Conservation (phyloP, 1,284 basidiomycete species). For the Puccinia coronata region DNA sequence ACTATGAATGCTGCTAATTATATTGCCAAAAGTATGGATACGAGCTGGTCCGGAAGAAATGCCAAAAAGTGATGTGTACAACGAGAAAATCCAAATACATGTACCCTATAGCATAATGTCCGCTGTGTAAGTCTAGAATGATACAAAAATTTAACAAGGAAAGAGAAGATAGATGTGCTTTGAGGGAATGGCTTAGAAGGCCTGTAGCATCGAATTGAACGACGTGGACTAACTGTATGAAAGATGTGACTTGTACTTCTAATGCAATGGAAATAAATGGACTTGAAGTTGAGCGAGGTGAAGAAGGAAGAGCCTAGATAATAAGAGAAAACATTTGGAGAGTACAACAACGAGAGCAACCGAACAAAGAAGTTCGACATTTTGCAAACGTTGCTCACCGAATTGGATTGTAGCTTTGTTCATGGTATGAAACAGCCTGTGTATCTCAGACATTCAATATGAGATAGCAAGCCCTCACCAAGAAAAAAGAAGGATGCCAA, state of each 20-base stretch:
- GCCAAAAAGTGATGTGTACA: slow-evolving; percentile 6
- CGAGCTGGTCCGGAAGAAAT: slow-evolving; percentile 11
- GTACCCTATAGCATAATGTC: not conserved
- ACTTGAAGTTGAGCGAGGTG: not conserved
- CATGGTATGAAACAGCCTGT: slow-evolving; percentile 6
- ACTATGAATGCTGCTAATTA: not conserved
- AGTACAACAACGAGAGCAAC: not conserved
- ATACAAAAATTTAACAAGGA: slow-evolving; percentile 10
- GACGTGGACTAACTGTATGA: not conserved
- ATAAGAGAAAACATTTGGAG: not conserved
- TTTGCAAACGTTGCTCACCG: not conserved
- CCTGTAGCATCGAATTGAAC: not conserved
- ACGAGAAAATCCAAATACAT: slow-evolving; percentile 22
- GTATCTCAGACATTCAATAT: slow-evolving; percentile 26
- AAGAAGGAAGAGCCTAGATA: not conserved
- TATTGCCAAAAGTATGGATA: not conserved
- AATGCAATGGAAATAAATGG: not conserved
- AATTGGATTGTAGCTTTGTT: not conserved
- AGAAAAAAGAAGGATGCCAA: slow-evolving; percentile 39
- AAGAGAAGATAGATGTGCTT: slow-evolving; percentile 14
- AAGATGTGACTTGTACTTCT: not conserved
- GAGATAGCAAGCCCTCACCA: slow-evolving; percentile 19
- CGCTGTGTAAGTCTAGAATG: slow-evolving; percentile 1
- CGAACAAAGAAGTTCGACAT: not conserved
- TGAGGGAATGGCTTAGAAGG: not conserved